Percentiles rank a stretch among this genome's conserved stretches.
These are phyloP conservation scores for Phyllostachys edulis DNA, from an alignment of 176 grass and related monocot genomes.

Conservation along the genomic window DNA sequence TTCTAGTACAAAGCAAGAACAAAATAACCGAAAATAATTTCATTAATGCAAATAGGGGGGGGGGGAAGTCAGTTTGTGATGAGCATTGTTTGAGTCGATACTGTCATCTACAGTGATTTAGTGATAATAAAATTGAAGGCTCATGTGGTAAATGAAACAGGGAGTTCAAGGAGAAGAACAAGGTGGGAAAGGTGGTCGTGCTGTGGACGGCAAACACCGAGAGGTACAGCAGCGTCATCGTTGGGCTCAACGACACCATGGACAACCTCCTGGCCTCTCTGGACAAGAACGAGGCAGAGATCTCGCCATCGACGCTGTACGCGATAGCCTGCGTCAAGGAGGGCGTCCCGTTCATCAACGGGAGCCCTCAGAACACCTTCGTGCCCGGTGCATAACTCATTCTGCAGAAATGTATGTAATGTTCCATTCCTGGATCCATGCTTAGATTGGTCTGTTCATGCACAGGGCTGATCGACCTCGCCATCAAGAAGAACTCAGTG, in stretches of 20 bases:
- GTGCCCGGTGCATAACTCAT: constrained; percentile 48
- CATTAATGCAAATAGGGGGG: neutral
- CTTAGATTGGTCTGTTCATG: constrained; percentile 2
- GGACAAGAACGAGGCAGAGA: constrained; percentile 60
- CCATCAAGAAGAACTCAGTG: constrained; percentile 60
- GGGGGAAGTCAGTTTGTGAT: neutral
- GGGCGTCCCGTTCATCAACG: constrained; percentile 71
- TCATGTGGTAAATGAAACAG: constrained; percentile 14
- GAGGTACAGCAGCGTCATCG: constrained; percentile 57
- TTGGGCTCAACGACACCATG: constrained; percentile 64
- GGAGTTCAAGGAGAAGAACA: constrained; percentile 72
- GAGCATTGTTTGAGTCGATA: neutral
- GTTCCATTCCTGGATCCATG: neutral
- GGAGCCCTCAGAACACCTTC: constrained; percentile 77
- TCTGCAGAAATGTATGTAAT: neutral
- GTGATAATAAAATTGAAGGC: neutral
- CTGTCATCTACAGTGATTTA: neutral
- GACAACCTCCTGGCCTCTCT: constrained; percentile 61
- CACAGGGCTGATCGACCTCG: constrained; percentile 73
- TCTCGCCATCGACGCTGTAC: constrained; percentile 67
- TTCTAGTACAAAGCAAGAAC: neutral
- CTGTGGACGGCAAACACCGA: constrained; percentile 77
- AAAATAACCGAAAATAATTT: neutral
- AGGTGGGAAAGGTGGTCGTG: constrained; percentile 67
- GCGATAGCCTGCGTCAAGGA: constrained; percentile 60